Conservation (phyloP, 2,329 filamentous ascomycete species). For the Ciborinia camelliae region DNA sequence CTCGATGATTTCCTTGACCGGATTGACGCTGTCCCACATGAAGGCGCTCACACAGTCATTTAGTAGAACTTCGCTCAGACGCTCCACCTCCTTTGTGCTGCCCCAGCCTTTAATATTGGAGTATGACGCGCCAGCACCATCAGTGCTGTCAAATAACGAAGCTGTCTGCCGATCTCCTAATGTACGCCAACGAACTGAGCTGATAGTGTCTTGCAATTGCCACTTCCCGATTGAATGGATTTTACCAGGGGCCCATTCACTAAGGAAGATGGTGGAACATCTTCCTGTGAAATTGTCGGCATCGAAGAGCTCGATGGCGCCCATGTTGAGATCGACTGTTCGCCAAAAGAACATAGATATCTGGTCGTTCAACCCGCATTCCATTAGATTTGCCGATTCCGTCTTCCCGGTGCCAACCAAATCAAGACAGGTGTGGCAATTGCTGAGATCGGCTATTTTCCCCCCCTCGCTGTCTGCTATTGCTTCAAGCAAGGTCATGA, state of each 20-base stretch:
- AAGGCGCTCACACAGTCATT: not conserved
- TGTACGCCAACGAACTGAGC: not conserved
- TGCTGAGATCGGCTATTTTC: not conserved
- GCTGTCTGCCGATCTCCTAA: not conserved
- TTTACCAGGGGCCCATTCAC: not conserved
- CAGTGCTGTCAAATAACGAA: not conserved
- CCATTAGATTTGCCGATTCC: not conserved
- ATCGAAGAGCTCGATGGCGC: not conserved
- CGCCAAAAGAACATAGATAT: conserved; percentile 6
- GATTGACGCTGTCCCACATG: not conserved
- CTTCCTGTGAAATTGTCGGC: not conserved
- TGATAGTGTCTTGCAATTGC: not conserved
- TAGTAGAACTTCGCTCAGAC: not conserved
- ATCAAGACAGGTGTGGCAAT: not conserved
- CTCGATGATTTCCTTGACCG: not conserved
- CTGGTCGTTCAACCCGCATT: not conserved
- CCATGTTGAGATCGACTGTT: conserved; percentile 1
- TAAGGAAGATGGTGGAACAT: not conserved
- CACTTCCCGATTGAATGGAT: not conserved
- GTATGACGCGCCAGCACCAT: not conserved
- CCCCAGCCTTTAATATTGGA: not conserved
- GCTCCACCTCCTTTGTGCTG: not conserved
- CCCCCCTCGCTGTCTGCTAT: not conserved
- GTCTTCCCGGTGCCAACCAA: not conserved
- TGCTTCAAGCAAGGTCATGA: not conserved